phyloP scores from a whole-genome alignment of 2,329 filamentous ascomycete species.

The Erysiphe pulchra region DNA sequence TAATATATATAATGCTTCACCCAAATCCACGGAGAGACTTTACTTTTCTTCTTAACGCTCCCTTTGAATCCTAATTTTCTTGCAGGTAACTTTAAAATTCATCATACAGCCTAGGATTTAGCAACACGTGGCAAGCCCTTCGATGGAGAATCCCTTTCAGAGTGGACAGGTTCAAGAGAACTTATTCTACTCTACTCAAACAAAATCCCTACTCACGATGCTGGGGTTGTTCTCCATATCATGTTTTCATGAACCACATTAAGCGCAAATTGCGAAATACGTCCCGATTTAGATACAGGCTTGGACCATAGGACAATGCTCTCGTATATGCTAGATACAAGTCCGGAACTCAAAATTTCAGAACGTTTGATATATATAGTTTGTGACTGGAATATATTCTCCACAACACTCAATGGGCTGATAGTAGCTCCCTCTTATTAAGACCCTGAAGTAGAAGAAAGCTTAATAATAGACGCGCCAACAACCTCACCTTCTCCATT shows the following conservation, averaged over 20 bases:
- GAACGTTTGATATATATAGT: neutral
- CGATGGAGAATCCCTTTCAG: neutral
- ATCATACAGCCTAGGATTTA: neutral
- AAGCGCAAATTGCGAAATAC: neutral
- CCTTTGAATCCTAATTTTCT: too few relatives aligned
- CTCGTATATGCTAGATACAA: neutral
- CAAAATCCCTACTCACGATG: neutral
- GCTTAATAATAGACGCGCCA: neutral
- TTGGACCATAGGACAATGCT: neutral
- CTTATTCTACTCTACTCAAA: neutral
- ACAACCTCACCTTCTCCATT: neutral
- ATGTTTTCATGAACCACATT: neutral
- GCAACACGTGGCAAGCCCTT: neutral
- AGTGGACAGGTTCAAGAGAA: neutral
- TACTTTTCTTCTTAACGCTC: too few relatives aligned
- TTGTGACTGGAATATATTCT: neutral
- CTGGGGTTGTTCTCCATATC: neutral
- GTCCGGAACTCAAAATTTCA: neutral
- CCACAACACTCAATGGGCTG: neutral
- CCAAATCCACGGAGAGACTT: too few relatives aligned
- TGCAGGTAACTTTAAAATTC: too few relatives aligned
- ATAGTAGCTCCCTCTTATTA: neutral
- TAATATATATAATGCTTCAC: too few relatives aligned
- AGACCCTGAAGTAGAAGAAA: neutral
- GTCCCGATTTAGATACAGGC: neutral